These are phyloP conservation scores for Elsinoe necatrix DNA, from an alignment of 2,329 filamentous ascomycete genomes.

Conservation along the genomic window DNA sequence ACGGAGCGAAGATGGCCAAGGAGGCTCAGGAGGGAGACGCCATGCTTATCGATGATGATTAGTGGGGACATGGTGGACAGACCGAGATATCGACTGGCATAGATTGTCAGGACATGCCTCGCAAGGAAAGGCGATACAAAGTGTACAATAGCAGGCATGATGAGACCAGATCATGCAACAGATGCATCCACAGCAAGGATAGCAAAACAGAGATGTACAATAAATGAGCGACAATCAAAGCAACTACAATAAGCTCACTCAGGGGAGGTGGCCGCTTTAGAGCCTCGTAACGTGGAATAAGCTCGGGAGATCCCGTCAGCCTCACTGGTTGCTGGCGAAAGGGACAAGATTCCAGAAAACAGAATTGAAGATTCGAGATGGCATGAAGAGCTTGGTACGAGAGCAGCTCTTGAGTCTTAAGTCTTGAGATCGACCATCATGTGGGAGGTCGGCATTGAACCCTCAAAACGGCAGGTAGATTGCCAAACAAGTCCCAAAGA, in stretches of 20 bases:
- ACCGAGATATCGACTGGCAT: too few species aligned
- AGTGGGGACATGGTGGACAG: too few species aligned
- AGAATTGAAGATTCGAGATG: background rate
- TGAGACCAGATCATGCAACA: too few species aligned
- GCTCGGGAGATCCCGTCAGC: conserved; percentile 9
- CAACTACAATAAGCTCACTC: background rate
- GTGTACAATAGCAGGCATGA: too few species aligned
- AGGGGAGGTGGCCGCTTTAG: background rate
- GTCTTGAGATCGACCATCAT: too few species aligned
- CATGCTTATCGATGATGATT: background rate
- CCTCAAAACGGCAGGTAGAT: conserved; percentile 3
- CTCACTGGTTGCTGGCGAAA: background rate
- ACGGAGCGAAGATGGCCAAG: background rate
- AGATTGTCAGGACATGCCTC: too few species aligned
- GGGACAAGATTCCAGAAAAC: background rate
- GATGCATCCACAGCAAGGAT: background rate
- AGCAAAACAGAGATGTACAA: background rate
- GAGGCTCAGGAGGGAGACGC: background rate
- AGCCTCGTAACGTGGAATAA: background rate
- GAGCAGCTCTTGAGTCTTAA: background rate
- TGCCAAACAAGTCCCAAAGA: background rate
- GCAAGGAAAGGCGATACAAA: too few species aligned
- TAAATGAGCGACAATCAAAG: background rate
- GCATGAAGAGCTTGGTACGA: background rate
- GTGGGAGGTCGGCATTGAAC: background rate